A percentile compares a stretch with the other conserved stretches of the same genome.
phyloP scores from a whole-genome alignment of 2,329 filamentous ascomycete genomes.

The Pestalotiopsis sp. region DNA sequence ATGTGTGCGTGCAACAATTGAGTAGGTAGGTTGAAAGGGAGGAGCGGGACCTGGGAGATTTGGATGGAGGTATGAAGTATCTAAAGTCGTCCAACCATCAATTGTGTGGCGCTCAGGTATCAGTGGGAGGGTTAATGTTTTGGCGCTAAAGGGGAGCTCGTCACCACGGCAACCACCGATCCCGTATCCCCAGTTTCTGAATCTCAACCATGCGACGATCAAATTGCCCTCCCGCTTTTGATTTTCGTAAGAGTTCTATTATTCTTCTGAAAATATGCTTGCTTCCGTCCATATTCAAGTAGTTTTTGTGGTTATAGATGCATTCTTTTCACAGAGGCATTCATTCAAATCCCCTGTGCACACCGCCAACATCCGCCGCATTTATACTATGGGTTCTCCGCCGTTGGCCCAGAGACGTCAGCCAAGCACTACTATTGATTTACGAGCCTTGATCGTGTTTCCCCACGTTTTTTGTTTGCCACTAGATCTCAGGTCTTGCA shows the following conservation, averaged over 20 bases:
- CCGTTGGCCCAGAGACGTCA: neutral
- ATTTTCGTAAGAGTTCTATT: neutral
- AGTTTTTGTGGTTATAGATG: too few relatives aligned
- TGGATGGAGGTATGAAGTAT: neutral
- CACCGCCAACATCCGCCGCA: neutral
- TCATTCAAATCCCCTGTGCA: neutral
- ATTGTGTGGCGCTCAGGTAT: too few relatives aligned
- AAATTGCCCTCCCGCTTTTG: neutral
- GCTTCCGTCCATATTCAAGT: neutral
- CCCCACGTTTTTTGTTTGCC: neutral
- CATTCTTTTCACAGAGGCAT: too few relatives aligned
- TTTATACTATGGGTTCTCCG: neutral
- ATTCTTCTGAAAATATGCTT: neutral
- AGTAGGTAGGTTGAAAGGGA: neutral
- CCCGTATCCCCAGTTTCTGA: neutral
- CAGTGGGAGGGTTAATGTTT: conserved; percentile 1
- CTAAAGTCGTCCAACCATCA: neutral
- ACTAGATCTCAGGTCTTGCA: neutral
- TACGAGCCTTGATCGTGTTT: neutral
- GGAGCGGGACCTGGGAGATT: neutral
- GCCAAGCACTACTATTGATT: neutral
- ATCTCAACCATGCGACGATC: neutral
- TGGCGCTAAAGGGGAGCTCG: neutral
- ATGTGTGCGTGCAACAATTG: neutral
- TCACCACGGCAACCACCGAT: conserved; percentile 4